These are phyloP conservation scores for Talaromyces sp. DNA, from an alignment of 2,329 filamentous ascomycete species.

Conservation along the genomic window DNA sequence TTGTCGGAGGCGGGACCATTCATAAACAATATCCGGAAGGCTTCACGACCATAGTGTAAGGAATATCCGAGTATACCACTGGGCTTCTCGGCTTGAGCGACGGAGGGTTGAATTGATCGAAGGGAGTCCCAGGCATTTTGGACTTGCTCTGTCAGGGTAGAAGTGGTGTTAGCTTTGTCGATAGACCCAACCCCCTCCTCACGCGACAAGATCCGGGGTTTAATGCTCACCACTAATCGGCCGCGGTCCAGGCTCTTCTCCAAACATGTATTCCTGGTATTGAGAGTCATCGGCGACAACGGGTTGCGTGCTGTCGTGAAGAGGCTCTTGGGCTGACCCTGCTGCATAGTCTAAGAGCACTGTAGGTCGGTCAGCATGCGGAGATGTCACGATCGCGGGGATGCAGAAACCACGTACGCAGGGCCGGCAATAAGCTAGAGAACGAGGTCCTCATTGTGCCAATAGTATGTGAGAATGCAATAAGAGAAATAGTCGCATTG, in stretches of 20 bases:
- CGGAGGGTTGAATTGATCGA: constrained; percentile 29
- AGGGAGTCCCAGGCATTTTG: constrained; percentile 35
- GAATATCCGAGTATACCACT: constrained; percentile 60
- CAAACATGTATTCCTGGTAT: constrained; percentile 25
- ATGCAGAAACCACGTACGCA: constrained; percentile 32
- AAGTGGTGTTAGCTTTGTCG: constrained; percentile 10
- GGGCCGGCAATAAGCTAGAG: constrained; percentile 37
- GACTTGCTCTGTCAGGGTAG: constrained; percentile 32
- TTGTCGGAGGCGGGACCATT: constrained; percentile 59
- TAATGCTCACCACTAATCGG: constrained; percentile 35
- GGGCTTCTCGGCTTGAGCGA: constrained; percentile 48
- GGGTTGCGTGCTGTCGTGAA: constrained; percentile 20
- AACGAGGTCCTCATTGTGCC: constrained; percentile 41
- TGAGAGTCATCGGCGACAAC: constrained; percentile 22
- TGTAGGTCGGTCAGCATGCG: constrained; percentile 29
- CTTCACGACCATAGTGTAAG: constrained; percentile 63
- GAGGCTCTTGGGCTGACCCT: constrained; percentile 27
- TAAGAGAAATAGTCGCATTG: constrained; percentile 37
- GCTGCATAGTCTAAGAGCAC: constrained; percentile 37
- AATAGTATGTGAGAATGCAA: constrained; percentile 21
- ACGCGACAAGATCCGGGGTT: constrained; percentile 4
- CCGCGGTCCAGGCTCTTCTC: constrained; percentile 18
- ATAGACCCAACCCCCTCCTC: neutral
- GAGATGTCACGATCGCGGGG: constrained; percentile 3
- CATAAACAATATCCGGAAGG: constrained; percentile 67